phyloP scores from a whole-genome alignment of 331 rosid genomes.

The Quercus tomentella region DNA sequence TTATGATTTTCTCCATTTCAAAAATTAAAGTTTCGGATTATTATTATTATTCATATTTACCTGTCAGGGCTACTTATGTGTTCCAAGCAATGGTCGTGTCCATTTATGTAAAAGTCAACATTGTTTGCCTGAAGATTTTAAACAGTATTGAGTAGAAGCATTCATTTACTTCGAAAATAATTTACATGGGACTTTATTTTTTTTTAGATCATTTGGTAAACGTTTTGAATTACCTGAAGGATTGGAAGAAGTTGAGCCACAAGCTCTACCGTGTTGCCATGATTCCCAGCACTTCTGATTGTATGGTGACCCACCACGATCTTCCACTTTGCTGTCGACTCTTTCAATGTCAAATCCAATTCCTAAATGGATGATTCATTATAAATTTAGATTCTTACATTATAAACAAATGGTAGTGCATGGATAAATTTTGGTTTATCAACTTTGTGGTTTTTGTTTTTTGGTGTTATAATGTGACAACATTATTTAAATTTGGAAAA shows the following conservation, averaged over 20 bases:
- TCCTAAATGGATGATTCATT: conserved; percentile 17
- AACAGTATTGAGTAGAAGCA: not conserved
- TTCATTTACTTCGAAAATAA: not conserved
- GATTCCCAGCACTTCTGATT: conserved; percentile 46
- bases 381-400: not conserved
- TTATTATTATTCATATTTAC: conserved; percentile 14
- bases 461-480: too few species aligned
- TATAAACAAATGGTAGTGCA: not conserved
- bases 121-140: conserved; percentile 34
- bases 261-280: conserved; percentile 51
- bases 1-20: not conserved
- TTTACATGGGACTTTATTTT: too few species aligned
- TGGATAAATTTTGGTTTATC: too few species aligned
- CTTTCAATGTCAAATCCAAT: conserved; percentile 43
- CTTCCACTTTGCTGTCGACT: conserved; percentile 70
- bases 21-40: not conserved
- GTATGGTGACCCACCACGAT: conserved; percentile 74
- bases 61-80: conserved; percentile 50
- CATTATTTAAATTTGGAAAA: not conserved
- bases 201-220: not conserved
- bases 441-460: too few species aligned
- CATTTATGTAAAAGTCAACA: conserved; percentile 56
- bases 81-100: conserved; percentile 69
- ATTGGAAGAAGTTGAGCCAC: conserved; percentile 51
- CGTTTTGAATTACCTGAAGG: conserved; percentile 37